phyloP scores from a whole-genome alignment of 148 eudicot genomes.

The Rhododendron griersonianum region DNA sequence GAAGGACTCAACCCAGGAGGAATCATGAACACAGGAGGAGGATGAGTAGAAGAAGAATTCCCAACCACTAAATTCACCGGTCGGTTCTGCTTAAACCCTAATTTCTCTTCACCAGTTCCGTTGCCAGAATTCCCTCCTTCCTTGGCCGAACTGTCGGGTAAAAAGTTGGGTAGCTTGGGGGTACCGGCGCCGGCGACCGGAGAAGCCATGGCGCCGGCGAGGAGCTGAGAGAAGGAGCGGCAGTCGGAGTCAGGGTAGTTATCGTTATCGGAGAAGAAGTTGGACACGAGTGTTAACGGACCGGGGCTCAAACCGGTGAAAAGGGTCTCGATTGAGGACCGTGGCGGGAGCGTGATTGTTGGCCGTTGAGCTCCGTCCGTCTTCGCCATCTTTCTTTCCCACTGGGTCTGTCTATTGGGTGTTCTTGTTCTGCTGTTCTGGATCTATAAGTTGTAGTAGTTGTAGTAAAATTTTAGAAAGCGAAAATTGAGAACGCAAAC shows the following conservation, averaged over 20 bases:
- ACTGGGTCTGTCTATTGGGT: background rate
- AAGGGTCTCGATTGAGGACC: slow-evolving; percentile 32
- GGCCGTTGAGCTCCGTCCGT: slow-evolving; percentile 26
- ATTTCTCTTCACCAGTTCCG: background rate
- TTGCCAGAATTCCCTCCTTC: background rate
- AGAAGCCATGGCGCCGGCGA: slow-evolving; percentile 60
- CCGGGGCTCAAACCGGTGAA: slow-evolving; percentile 46
- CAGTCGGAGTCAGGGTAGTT: slow-evolving; percentile 30
- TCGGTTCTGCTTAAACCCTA: slow-evolving; percentile 60
- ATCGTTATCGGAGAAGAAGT: slow-evolving; percentile 56
- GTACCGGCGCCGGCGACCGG: slow-evolving; percentile 16
- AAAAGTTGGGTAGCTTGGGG: slow-evolving; percentile 6
- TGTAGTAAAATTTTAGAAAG: too few relatives aligned
- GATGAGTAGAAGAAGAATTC: slow-evolving; percentile 24
- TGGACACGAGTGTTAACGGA: slow-evolving; percentile 56
- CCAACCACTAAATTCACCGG: slow-evolving; percentile 50
- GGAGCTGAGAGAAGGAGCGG: slow-evolving; percentile 79
- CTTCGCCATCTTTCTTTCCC: slow-evolving; percentile 14
- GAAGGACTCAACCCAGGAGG: slow-evolving; percentile 82
- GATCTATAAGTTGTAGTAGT: background rate
- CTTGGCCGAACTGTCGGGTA: slow-evolving; percentile 1
- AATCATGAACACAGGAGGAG: slow-evolving; percentile 29
- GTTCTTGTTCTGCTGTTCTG: background rate
- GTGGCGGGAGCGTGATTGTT: slow-evolving; percentile 40
- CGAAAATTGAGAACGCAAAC: too few relatives aligned